phyloP scores from a whole-genome alignment of 164 flowering plant species.

The Macadamia integrifolia region DNA sequence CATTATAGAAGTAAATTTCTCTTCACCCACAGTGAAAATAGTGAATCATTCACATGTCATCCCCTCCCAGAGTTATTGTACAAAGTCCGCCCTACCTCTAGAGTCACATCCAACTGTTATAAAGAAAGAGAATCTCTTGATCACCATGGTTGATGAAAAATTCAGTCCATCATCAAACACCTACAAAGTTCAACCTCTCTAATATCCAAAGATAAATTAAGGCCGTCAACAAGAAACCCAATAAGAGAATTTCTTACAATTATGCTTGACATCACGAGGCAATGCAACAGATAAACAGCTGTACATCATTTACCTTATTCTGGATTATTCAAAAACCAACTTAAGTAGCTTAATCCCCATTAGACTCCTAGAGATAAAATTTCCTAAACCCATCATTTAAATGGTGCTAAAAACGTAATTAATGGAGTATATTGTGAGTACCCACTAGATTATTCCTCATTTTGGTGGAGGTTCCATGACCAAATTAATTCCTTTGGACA shows the following conservation, averaged over 20 bases:
- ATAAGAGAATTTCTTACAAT: not conserved
- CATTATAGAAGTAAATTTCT: not conserved
- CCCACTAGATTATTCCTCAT: slow-evolving; percentile 28
- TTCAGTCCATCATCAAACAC: not conserved
- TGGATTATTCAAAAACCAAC: slow-evolving; percentile 3
- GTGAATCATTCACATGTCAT: no score
- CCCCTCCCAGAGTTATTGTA: no score
- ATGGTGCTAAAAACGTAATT: not conserved
- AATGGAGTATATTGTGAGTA: slow-evolving; percentile 8
- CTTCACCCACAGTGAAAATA: no score
- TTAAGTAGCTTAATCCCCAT: slow-evolving; percentile 8
- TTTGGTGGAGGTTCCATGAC: slow-evolving; percentile 24
- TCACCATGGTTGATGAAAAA: not conserved
- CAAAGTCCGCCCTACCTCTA: no score
- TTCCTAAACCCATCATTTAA: slow-evolving; percentile 7
- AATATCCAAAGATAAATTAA: not conserved
- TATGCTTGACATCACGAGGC: slow-evolving; percentile 14
- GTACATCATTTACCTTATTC: slow-evolving; percentile 7
- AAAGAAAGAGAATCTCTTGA: no score
- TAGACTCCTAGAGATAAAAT: slow-evolving; percentile 9
- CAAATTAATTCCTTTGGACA: slow-evolving; percentile 3
- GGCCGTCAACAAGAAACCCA: not conserved
- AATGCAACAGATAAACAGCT: slow-evolving; percentile 4
- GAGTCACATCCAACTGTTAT: no score
- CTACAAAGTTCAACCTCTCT: not conserved